phyloP scores from a whole-genome alignment of 163 green algal genomes.

The Chlorella variabilis region DNA sequence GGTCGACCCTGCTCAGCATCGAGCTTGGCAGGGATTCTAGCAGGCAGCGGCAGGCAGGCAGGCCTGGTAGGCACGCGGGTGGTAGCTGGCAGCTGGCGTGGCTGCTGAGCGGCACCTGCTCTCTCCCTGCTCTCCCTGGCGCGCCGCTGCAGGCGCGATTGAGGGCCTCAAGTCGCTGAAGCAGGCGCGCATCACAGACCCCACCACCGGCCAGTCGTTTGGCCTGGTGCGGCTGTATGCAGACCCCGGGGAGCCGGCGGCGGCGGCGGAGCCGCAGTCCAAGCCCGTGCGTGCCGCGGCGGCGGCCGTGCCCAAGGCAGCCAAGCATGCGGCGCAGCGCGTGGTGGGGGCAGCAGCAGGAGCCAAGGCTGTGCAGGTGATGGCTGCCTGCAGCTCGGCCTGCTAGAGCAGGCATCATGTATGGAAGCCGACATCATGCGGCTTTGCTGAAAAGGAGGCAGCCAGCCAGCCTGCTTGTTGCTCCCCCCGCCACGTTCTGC shows the following conservation, averaged over 20 bases:
- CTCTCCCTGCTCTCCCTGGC: background rate
- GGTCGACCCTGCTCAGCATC: too few species aligned
- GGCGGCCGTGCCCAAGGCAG: background rate
- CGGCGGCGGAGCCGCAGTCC: background rate
- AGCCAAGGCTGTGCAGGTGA: background rate
- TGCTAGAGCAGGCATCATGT: too few species aligned
- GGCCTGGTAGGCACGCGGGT: too few species aligned
- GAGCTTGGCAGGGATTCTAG: too few species aligned
- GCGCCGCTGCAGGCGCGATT: slow-evolving; percentile 29
- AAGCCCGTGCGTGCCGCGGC: background rate
- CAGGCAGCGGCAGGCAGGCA: too few species aligned
- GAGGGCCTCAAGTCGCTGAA: slow-evolving; percentile 53
- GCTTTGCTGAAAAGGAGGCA: too few species aligned
- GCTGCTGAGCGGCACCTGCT: background rate
- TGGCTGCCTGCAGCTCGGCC: background rate
- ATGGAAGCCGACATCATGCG: too few species aligned
- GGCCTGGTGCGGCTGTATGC: slow-evolving; percentile 52
- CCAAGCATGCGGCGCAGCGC: background rate
- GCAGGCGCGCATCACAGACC: slow-evolving; percentile 45
- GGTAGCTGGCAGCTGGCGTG: background rate
- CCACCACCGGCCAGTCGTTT: slow-evolving; percentile 37
- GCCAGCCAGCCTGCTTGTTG: background rate
- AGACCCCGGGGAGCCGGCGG: slow-evolving; percentile 28
- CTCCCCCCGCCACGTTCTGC: too few species aligned
- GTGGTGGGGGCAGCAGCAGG: background rate